Evolutionary conservation across 352 stramenopile genomes (phyloP).

Genomic region (Pythium chondricola): DNA sequence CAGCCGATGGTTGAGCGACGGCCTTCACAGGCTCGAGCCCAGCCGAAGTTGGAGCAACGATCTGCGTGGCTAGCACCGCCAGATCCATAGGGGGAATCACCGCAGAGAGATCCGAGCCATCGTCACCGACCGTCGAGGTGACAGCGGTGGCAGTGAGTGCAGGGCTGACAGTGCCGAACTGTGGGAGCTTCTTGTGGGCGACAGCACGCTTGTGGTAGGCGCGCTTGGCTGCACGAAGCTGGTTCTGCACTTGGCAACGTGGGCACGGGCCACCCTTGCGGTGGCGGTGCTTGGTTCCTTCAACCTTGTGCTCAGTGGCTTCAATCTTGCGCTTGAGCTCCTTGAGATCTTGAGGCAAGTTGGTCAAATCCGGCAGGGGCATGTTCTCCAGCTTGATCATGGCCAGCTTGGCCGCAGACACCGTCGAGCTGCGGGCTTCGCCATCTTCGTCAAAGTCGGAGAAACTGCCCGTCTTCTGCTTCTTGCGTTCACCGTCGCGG

Average conservation of each 20-base stretch:
- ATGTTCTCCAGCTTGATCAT: conserved; percentile 46
- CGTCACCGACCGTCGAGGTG: neutral
- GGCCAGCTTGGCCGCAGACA: conserved; percentile 2
- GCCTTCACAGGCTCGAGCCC: no score
- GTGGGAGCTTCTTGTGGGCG: conserved; percentile 75
- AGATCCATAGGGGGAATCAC: neutral
- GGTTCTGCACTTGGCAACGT: conserved; percentile 79
- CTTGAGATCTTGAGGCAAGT: conserved; percentile 71
- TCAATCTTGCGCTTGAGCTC: conserved; percentile 85
- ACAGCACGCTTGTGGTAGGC: conserved; percentile 78
- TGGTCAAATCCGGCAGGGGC: conserved; percentile 63
- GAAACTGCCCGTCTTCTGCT: conserved; percentile 11
- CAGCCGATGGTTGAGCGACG: no score
- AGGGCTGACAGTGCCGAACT: conserved; percentile 26
- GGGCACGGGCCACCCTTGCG: conserved; percentile 77
- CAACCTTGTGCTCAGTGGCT: conserved; percentile 76
- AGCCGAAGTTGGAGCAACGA: neutral
- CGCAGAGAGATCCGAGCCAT: neutral
- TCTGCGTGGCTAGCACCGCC: neutral
- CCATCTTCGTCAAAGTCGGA: conserved; percentile 15
- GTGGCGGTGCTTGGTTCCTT: conserved; percentile 83
- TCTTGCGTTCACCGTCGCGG: conserved; percentile 14
- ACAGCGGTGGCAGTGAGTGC: conserved; percentile 21
- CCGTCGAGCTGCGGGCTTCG: neutral
- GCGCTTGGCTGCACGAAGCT: conserved; percentile 69